Percentiles rank a stretch among this genome's conserved stretches.
These are phyloP conservation scores for Cryptosporidium viatorum DNA, from an alignment of 169 alveolate species.

Conservation along the genomic window DNA sequence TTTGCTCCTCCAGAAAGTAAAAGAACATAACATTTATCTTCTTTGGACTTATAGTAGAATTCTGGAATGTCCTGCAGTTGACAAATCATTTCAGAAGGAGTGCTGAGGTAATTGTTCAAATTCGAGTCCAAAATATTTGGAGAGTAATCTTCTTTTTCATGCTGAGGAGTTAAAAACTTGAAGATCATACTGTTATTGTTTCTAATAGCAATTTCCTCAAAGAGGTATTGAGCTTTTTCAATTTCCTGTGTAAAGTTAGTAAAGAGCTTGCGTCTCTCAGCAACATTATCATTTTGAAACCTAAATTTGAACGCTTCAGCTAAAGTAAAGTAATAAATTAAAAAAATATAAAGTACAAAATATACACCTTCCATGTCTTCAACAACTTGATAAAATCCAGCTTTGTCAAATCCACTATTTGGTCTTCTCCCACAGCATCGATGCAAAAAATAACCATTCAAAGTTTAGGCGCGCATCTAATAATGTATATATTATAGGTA, in stretches of 20 bases:
- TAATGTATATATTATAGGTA: neutral
- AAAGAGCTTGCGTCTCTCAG: conserved; percentile 30
- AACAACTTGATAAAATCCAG: neutral
- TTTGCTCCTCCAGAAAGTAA: conserved; percentile 73
- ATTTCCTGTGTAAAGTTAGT: conserved; percentile 25
- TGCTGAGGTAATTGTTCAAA: neutral
- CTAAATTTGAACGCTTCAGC: neutral
- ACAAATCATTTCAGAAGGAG: neutral
- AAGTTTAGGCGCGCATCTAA: neutral
- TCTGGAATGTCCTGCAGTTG: conserved; percentile 14
- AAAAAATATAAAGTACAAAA: neutral
- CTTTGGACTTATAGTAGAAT: conserved; percentile 27
- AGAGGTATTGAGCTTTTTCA: neutral
- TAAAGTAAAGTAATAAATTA: neutral
- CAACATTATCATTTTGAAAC: neutral
- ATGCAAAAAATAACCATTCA: neutral
- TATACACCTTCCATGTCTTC: neutral
- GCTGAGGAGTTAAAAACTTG: neutral
- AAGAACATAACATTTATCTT: conserved; percentile 61
- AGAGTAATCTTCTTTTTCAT: neutral
- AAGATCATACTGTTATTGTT: conserved; percentile 1
- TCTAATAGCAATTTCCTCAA: conserved; percentile 17
- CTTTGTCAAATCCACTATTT: too few relatives aligned
- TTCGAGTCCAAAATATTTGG: conserved; percentile 9
- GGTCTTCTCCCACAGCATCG: too few relatives aligned